Percentiles rank a stretch among this genome's conserved stretches.
Evolutionary conservation across 2,329 filamentous ascomycete genomes (phyloP).

Genomic region (Colletotrichum sp.): DNA sequence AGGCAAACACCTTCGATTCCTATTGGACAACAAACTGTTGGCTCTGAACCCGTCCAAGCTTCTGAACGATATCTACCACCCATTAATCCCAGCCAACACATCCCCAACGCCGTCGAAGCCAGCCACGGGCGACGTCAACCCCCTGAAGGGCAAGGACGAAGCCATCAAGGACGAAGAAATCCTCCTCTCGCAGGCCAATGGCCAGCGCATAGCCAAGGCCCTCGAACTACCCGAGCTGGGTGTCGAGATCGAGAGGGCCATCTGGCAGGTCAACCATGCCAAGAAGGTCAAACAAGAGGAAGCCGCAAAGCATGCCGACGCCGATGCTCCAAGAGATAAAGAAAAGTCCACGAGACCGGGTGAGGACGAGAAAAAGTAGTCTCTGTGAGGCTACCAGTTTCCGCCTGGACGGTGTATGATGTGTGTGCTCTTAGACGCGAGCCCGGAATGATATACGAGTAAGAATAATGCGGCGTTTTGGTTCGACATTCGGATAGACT

Average conservation of each 20-base stretch:
- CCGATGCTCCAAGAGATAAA: slow-evolving; percentile 23
- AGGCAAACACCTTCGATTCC: slow-evolving; percentile 82
- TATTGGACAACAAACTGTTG: slow-evolving; percentile 76
- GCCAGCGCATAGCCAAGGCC: slow-evolving; percentile 62
- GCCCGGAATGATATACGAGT: slow-evolving; percentile 6
- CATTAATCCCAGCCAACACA: slow-evolving; percentile 40
- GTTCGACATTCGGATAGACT: slow-evolving; percentile 5
- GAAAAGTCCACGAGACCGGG: slow-evolving; percentile 5
- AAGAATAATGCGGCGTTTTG: neutral
- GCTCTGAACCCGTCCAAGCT: slow-evolving; percentile 67
- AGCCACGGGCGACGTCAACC: neutral
- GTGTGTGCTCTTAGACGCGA: slow-evolving; percentile 7
- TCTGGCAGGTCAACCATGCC: slow-evolving; percentile 71
- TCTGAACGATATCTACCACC: slow-evolving; percentile 77
- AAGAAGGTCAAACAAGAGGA: slow-evolving; percentile 43
- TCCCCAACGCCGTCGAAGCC: slow-evolving; percentile 33
- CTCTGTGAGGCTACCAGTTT: neutral
- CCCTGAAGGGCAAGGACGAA: slow-evolving; percentile 28
- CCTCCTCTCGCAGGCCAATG: slow-evolving; percentile 57
- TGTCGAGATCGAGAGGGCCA: slow-evolving; percentile 75
- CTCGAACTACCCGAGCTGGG: slow-evolving; percentile 73
- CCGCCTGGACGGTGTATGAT: neutral
- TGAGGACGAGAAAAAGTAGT: slow-evolving; percentile 19
- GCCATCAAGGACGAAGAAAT: slow-evolving; percentile 35
- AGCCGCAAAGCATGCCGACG: slow-evolving; percentile 12